phyloP scores from a whole-genome alignment of 192 early-diverging fungal genomes.

The Coemansia sp. region DNA sequence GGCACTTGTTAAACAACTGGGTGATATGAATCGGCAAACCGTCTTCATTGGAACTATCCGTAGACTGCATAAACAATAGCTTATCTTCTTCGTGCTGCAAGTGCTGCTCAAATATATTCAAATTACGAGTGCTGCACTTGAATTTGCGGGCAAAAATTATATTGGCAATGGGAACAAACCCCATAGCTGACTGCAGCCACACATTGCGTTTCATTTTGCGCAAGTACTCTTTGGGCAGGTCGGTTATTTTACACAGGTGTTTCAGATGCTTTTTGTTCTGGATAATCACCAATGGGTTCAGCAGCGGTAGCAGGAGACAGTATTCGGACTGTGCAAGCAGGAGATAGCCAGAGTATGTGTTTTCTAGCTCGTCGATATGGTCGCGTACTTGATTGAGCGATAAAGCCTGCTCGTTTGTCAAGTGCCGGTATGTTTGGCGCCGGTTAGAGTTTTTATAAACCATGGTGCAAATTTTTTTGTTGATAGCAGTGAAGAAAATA shows the following conservation, averaged over 20 bases:
- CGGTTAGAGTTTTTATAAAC: neutral
- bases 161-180: conserved; percentile 41
- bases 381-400: conserved; percentile 17
- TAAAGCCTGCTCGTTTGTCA: conserved; percentile 17
- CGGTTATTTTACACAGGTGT: conserved; percentile 13
- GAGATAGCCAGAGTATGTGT: conserved; percentile 19
- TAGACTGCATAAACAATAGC: conserved; percentile 6
- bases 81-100: conserved; percentile 27
- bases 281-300: conserved; percentile 38
- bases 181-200: conserved; percentile 16
- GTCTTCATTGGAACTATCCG: neutral
- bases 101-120: conserved; percentile 24
- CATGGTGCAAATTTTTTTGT: conserved; percentile 5
- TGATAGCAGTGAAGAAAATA: neutral
- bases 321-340: conserved; percentile 36
- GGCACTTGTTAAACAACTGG: conserved; percentile 28
- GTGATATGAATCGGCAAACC: conserved; percentile 23
- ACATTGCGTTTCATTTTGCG: conserved; percentile 28
- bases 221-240: conserved; percentile 4
- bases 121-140: conserved; percentile 46
- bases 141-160: conserved; percentile 37
- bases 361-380: conserved; percentile 21
- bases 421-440: conserved; percentile 22
- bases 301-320: conserved; percentile 32
- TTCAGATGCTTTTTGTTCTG: conserved; percentile 25